Evolutionary conservation across 2,329 filamentous ascomycete genomes (phyloP).

Genomic region (Fusarium tuaranense): DNA sequence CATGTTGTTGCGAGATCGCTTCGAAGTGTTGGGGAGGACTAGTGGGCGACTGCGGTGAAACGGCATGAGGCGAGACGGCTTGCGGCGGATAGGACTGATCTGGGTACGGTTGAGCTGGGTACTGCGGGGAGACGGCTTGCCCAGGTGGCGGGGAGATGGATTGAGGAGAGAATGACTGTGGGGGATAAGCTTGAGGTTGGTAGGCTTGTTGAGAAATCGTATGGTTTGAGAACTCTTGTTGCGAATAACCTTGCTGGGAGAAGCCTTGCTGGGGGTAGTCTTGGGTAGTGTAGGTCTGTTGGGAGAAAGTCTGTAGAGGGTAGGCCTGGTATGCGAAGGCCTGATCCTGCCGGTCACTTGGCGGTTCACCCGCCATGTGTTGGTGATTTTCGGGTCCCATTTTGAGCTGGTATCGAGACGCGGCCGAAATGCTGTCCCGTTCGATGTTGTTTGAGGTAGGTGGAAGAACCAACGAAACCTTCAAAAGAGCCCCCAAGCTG

Average conservation of each 20-base stretch:
- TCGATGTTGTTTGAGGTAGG: neutral
- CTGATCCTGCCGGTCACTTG: neutral
- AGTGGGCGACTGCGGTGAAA: neutral
- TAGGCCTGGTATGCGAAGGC: slow-evolving; percentile 1
- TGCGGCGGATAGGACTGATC: neutral
- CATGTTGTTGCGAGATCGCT: neutral
- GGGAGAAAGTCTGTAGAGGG: neutral
- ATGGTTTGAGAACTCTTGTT: neutral
- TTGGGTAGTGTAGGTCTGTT: neutral
- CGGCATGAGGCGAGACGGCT: slow-evolving; percentile 1
- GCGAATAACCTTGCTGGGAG: neutral
- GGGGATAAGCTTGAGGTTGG: neutral
- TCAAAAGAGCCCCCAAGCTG: neutral
- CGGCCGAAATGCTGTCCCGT: neutral
- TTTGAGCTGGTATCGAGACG: neutral
- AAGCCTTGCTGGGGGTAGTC: neutral
- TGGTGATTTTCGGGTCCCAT: slow-evolving; percentile 11
- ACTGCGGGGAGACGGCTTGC: slow-evolving; percentile 13
- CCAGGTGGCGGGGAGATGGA: neutral
- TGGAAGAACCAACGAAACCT: neutral
- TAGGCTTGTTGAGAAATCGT: neutral
- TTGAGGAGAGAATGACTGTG: neutral
- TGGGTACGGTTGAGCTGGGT: neutral
- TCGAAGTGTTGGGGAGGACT: neutral
- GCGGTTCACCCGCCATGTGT: neutral